Evolutionary conservation across 495 filamentous ascomycete genomes (phyloP).

Genomic region (Aspergillus panamensis): DNA sequence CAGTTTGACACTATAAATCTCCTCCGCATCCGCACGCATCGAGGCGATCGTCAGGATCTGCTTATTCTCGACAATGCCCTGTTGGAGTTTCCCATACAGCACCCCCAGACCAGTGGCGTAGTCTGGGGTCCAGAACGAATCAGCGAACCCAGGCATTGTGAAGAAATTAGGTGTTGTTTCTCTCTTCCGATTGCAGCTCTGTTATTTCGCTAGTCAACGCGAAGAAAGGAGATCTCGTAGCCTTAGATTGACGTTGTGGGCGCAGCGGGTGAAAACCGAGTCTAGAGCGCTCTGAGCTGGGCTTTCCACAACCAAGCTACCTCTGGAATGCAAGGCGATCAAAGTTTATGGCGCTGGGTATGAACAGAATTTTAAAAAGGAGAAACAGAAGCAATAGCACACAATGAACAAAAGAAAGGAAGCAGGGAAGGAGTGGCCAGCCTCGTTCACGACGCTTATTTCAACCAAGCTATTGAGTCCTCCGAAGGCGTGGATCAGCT

Average conservation of each 20-base stretch:
- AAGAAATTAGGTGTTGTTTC: background rate
- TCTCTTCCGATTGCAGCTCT: background rate
- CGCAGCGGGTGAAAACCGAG: background rate
- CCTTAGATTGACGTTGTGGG: no score
- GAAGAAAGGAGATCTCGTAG: no score
- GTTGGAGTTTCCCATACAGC: constrained; percentile 94
- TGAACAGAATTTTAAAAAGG: background rate
- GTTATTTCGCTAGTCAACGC: no score
- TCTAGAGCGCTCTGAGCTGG: background rate
- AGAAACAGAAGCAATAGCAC: background rate
- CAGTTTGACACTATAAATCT: constrained; percentile 76
- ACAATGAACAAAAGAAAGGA: no score
- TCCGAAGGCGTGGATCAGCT: constrained; percentile 6
- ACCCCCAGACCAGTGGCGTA: constrained; percentile 93
- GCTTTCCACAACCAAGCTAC: background rate
- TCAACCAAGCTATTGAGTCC: constrained; percentile 6
- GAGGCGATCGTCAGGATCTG: constrained; percentile 87
- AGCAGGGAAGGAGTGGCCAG: constrained; percentile 11
- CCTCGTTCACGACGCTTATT: constrained; percentile 9
- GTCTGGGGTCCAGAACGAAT: constrained; percentile 94
- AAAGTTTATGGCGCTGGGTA: background rate
- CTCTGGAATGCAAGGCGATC: constrained; percentile 4
- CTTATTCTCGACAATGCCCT: constrained; percentile 91
- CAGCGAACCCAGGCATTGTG: constrained; percentile 80
- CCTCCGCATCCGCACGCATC: constrained; percentile 95